Evolutionary conservation across 768 basidiomycete genomes (phyloP), one percentile per base, ranked within the genome.

Genomic region (Tylopilus sp.): DNA sequence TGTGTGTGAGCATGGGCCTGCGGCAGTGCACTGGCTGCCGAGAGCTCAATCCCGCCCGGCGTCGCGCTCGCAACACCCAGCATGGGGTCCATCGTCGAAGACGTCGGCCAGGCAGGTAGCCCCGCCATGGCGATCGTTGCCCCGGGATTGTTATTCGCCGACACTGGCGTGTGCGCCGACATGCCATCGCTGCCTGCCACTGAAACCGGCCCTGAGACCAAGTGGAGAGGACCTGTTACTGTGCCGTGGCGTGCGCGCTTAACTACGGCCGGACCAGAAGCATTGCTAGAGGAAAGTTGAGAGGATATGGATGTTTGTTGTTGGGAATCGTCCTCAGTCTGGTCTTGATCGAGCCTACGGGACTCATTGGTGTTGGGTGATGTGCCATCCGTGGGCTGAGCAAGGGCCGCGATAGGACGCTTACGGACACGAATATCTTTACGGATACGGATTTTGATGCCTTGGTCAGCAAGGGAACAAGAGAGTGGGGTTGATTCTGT

Each of bases 381-480:
- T 9, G 55, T 53, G 41, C 55, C 41, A 36, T 65, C 69, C 12
- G 60, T 41, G 0, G 53, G 55, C 12, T 49, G 48, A 3, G 59
- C 58, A 17, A 69, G 64, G 0, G 72, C 70, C 30, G 73, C 71
- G 22, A 75, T 75, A 5, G 83, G 80, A 11, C 84, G 75, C 65
- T 91, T 91, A 56, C 91, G 80, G 22, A 88, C 85, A 1, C 91
- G 83, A 31, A 93, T 91, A 52, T 95, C 91, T 68, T 94, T 95
- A 31, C 93, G 81, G 47, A 95, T 95, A 26, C 92, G 85, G 48
- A 95, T 94, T 71, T 95, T 95, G 71, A 95, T 92, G 21, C 93
- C 93, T 69, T 95, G 93, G 64, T 95, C 92, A n/a, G 92, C 91
- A 48, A 95, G 80, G 0, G 90, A 89, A 57, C 86, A 90, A 2